Evolutionary conservation across 164 flowering plant species (phyloP), one percentile per base, ranked within the genome.

Genomic region (Aristolochia fimbriata): DNA sequence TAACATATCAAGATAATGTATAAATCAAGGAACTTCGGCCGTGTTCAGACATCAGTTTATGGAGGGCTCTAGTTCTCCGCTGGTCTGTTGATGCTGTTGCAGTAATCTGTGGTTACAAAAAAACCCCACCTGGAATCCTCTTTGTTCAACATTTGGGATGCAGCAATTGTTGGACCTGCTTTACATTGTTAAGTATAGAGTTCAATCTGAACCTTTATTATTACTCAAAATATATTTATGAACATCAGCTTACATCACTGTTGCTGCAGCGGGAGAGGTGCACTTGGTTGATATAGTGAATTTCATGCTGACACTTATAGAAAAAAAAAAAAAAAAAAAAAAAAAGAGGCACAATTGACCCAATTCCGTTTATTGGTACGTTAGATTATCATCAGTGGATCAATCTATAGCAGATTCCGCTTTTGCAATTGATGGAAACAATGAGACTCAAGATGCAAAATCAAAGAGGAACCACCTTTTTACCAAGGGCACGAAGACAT

Each of bases 141-240:
- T 72, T 68, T 21, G 71, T 76, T 66, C 63, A 15, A 84, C 96
- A 20, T 88, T 91, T 80, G 69, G 79, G 64, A 87, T 95, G 93
- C 91, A 86, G 43, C 52, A 59, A 47, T 31, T 74, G 70, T 49
- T 14, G 74, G 77, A 30, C 6, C 57, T 11, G 51, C 57, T 9
- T 72, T 33, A 65, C 11, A 10, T 17, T 56, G n/a, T 56, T 10
- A 10, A 30, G 59, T 2, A 56, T n/a, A 30, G 59, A 31, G 31
- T 6, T 17, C 19, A 2, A 17, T 15, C 52, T 49, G 52, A 49
- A 49, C 19, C 52, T 11, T 49, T 49, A 20, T 13, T 20, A 10
- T 17, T 49, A 8, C 52, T 1, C 9, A 37, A 37, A 0, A 37
- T 7, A 37, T 7, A 37, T 37, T 7, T 37, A 37, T 37, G 43